Evolutionary conservation across 2,329 filamentous ascomycete species (phyloP), one percentile per base, ranked within the genome.

Genomic region (Oidium heveae): DNA sequence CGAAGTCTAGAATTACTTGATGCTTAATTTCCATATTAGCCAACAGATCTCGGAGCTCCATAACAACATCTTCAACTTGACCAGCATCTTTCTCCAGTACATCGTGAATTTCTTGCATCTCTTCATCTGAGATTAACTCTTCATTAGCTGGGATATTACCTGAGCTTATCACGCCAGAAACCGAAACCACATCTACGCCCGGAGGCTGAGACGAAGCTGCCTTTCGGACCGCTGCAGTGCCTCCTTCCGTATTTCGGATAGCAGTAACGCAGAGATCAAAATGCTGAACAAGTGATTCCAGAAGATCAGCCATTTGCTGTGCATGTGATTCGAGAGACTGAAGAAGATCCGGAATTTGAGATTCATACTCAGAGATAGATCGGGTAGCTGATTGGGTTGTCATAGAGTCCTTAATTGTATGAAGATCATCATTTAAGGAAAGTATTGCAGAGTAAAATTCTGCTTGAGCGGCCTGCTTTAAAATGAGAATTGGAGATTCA

Each of bases 221-320:
- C 58, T 78, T 82, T 53, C 76, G 74, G 12, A 80, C 76, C 6
- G 81, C 82, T 5, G 79, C 82, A 13, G 79, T 79, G 5, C 81
- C 84, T 33, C 83, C 84, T 68, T 94, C 87, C 2, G 88, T 95
- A 53, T 89, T 86, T 57, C 87, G 84, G 46, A 95, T 82, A 0
- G 89, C 89, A 0, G 82, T 89, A 15, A 94, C 85, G 66, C 89
- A 95, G 59, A 94, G 77, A 66, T 96, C 89, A 65, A 94, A 95
- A 68, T 96, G 89, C 28, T 76, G 77, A 8, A 86, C 87, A 4
- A 96, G 71, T 0, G 83, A 86, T 55, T 86, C 77, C 1, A 96
- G 75, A 5, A 86, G 74, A 56, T 81, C 74, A 5, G 88, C 89
- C 79, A 93, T 89, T 61, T 81, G 79, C 58, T 84, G 80, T 0